Percentiles rank a stretch among this genome's conserved stretches.
These are phyloP conservation scores for Fusarium liriodendri DNA, from an alignment of 2,329 filamentous ascomycete genomes.

Conservation along the genomic window DNA sequence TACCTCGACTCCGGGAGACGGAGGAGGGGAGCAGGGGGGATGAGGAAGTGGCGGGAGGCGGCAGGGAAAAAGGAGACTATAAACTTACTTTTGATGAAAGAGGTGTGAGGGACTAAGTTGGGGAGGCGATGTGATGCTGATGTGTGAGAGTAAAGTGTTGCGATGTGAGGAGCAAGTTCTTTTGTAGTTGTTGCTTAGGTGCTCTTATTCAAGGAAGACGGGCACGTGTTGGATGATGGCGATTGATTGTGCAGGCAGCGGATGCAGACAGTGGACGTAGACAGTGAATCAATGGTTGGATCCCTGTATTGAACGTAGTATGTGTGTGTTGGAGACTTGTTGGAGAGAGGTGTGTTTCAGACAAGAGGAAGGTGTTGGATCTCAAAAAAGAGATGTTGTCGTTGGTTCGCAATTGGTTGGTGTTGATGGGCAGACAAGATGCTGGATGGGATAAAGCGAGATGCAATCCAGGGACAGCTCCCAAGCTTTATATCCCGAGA, in stretches of 20 bases:
- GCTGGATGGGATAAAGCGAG: slow-evolving; percentile 7
- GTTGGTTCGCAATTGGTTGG: not conserved
- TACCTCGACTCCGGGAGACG: slow-evolving; percentile 15
- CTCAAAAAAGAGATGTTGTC: slow-evolving; percentile 1
- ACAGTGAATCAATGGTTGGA: not conserved
- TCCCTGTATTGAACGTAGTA: not conserved
- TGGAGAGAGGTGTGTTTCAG: slow-evolving; percentile 1
- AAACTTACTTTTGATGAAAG: slow-evolving; percentile 33
- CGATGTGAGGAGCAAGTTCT: slow-evolving; percentile 10
- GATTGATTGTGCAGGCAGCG: not conserved
- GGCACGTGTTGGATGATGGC: slow-evolving; percentile 1
- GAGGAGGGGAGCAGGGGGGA: slow-evolving; percentile 2
- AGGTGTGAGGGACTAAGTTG: slow-evolving; percentile 7
- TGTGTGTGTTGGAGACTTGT: slow-evolving; percentile 1
- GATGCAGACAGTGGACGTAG: not conserved
- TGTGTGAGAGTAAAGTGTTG: not conserved
- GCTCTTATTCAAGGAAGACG: slow-evolving; percentile 4
- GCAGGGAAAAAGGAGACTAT: not conserved
- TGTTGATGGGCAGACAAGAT: slow-evolving; percentile 10
- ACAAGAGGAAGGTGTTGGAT: not conserved
- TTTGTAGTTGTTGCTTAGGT: slow-evolving; percentile 7
- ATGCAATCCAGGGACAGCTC: slow-evolving; percentile 12
- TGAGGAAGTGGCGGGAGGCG: not conserved
- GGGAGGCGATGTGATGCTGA: not conserved
- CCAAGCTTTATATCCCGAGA: slow-evolving; percentile 41